These are phyloP conservation scores for Penium margaritaceum DNA, from an alignment of 139 green algal genomes.

Conservation along the genomic window DNA sequence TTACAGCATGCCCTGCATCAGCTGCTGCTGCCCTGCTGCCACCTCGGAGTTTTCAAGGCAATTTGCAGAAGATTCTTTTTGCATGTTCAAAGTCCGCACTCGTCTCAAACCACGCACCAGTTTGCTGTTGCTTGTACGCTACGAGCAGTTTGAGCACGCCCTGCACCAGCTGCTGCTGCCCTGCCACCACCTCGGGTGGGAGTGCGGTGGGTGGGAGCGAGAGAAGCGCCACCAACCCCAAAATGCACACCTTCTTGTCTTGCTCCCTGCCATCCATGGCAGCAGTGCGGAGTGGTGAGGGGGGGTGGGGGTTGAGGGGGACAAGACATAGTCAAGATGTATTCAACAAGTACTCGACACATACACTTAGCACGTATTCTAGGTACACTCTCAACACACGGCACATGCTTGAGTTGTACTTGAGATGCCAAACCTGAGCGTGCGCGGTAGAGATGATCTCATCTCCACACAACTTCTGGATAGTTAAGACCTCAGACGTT, in stretches of 20 bases:
- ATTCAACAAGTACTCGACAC: neutral
- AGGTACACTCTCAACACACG: too few species aligned
- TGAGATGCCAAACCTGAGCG: neutral
- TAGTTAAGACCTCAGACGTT: neutral
- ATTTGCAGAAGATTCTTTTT: neutral
- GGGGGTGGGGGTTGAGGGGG: neutral
- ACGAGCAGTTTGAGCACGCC: slow-evolving; percentile 44
- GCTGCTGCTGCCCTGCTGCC: neutral
- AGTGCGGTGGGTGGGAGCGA: slow-evolving; percentile 27
- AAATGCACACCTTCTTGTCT: slow-evolving; percentile 51
- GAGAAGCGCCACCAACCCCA: slow-evolving; percentile 45
- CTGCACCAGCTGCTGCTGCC: slow-evolving; percentile 17
- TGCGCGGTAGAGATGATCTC: neutral
- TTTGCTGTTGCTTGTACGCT: slow-evolving; percentile 43
- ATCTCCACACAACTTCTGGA: neutral
- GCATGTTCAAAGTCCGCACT: neutral
- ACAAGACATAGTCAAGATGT: neutral
- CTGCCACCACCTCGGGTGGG: slow-evolving; percentile 23
- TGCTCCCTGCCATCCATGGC: slow-evolving; percentile 45
- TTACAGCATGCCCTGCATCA: slow-evolving; percentile 34
- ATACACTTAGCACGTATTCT: too few species aligned
- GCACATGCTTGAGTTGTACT: too few species aligned
- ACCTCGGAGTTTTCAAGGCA: slow-evolving; percentile 36
- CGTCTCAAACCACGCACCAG: neutral
- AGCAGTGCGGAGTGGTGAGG: too few species aligned